Evolutionary conservation across 2,329 filamentous ascomycete species (phyloP), one percentile per base, ranked within the genome.

Genomic region (Paraphaeosphaeria minitans): DNA sequence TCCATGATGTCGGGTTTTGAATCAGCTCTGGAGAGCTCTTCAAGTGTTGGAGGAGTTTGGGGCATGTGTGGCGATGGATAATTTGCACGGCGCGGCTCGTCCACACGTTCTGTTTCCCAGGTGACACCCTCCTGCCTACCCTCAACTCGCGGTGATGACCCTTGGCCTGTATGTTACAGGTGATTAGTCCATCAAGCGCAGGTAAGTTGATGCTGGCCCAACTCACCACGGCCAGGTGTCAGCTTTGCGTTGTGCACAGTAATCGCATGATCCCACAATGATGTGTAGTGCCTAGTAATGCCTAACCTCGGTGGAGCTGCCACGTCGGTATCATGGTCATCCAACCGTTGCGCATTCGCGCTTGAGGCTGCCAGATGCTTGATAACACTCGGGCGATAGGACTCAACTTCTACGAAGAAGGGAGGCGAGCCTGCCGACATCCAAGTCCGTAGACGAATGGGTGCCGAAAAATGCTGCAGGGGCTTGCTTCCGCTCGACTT

Each of bases 261-360:
- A 39, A 68, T 58, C 21, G 67, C 68, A 59, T 75, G 71, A 12
- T 75, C 67, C 54, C 69, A 66, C 3, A 73, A 55, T 35, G 71
- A 64, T 27, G 58, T 63, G 53, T 64, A 68, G 24, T 71, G 66
- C 43, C 65, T 62, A 6, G 61, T 48, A 12, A 64, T 42, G 8
- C 53, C 49, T 13, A 60, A 58, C 14, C 45, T 52, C 6, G 58
- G 53, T 42, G 56, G 53, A 12, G 55, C 54, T 7, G 48, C 19
- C 19, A 4, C n/a, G 27, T 21, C 9, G 35, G 46, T 37, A 7
- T 42, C 33, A 37, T 59, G 24, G 22, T 58, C 49, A 27, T 21
- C 19, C 6, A 19, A 10, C 37, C 9, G 31, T 27, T 35, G 48
- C 47, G 13, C 24, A 22, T 39, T 14, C 24, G 42, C 37, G 37